phyloP scores from a whole-genome alignment of 208 protist genomes.

The Trypanosomatidae sp. region DNA sequence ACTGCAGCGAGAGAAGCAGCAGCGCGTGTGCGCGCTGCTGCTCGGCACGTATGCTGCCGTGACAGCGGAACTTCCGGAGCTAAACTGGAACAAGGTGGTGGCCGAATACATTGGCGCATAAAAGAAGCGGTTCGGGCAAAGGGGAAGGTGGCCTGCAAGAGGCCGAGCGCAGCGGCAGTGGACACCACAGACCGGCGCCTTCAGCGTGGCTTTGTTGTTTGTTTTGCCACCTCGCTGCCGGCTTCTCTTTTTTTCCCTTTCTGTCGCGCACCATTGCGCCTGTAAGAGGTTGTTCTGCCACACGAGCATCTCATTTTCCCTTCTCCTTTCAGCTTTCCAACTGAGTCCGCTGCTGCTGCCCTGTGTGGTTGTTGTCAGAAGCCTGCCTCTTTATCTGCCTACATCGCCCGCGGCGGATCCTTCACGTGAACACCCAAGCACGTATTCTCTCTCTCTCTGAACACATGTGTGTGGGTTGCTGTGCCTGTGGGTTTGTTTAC shows the following conservation, averaged over 20 bases:
- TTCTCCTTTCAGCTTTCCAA: neutral
- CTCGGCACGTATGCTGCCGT: constrained; percentile 1
- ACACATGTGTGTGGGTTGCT: neutral
- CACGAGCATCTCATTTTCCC: neutral
- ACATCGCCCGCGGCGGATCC: neutral
- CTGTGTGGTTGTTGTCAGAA: neutral
- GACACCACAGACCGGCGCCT: neutral
- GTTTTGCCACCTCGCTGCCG: neutral
- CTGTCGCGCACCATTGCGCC: neutral
- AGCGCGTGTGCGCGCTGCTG: constrained; percentile 5
- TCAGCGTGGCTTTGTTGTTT: neutral
- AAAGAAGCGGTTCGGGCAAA: too few relatives aligned
- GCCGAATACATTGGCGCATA: neutral
- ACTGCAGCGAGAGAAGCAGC: constrained; percentile 5
- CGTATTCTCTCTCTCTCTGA: neutral
- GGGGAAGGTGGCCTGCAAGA: neutral
- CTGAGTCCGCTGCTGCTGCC: neutral
- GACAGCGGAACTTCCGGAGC: neutral
- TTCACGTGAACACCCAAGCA: neutral
- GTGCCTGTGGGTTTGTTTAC: neutral
- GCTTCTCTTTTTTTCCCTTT: neutral
- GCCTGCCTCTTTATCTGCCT: neutral
- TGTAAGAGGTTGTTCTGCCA: neutral
- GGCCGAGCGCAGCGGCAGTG: neutral
- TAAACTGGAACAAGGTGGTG: constrained; percentile 1